Evolutionary conservation across 2,329 filamentous ascomycete species (phyloP).

Genomic region (Pseudogymnoascus verrucosus): DNA sequence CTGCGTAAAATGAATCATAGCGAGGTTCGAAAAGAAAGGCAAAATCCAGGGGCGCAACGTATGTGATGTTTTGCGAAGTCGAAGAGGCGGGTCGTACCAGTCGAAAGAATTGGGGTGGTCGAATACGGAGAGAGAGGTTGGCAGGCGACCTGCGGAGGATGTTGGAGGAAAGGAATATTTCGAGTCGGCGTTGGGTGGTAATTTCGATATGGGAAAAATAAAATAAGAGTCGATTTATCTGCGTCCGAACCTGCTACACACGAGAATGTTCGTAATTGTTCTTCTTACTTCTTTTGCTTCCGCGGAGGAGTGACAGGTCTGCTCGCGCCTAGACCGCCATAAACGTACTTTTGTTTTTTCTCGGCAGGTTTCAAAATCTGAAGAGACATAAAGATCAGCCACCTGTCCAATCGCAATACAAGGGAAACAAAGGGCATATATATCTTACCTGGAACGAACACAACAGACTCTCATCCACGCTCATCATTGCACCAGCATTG

Average conservation of each 20-base stretch:
- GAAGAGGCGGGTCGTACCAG: constrained; percentile 12
- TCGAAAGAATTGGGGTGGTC: not conserved
- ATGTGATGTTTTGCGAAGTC: constrained; percentile 11
- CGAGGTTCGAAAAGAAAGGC: not conserved
- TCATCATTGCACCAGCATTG: constrained; percentile 99
- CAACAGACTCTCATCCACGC: constrained; percentile 93
- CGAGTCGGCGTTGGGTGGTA: not conserved
- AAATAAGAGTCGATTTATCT: constrained; percentile 51
- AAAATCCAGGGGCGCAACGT: not conserved
- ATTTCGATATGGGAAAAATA: constrained; percentile 2
- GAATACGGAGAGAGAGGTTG: not conserved
- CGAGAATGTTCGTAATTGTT: constrained; percentile 63
- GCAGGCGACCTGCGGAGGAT: not conserved
- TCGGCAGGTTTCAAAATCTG: constrained; percentile 98
- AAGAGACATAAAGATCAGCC: constrained; percentile 17
- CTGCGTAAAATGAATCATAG: not conserved
- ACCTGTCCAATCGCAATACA: not conserved
- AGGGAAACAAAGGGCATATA: not conserved
- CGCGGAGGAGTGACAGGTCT: constrained; percentile 62
- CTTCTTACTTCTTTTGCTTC: constrained; percentile 65
- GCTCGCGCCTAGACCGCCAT: constrained; percentile 62
- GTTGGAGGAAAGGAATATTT: not conserved
- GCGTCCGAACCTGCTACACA: constrained; percentile 87
- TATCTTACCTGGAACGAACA: constrained; percentile 87
- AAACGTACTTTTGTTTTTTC: constrained; percentile 99